Percentiles rank a stretch among this genome's conserved stretches.
phyloP scores from a whole-genome alignment of 1,284 basidiomycete species.

The Sporisorium iseilematis-ciliati region DNA sequence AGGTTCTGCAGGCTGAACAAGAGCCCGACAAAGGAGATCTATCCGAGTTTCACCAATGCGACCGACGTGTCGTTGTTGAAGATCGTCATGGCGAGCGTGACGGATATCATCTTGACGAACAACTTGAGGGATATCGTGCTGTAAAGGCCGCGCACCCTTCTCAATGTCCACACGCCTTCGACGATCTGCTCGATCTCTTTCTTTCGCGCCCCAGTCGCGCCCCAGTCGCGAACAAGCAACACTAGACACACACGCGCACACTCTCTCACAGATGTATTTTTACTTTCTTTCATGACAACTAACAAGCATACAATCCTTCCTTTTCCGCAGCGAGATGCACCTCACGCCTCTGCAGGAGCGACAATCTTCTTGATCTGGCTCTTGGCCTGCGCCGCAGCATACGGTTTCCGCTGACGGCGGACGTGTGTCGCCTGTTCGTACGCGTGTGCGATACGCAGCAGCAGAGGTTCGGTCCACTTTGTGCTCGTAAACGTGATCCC shows the following conservation, averaged over 20 bases:
- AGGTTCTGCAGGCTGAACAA: constrained; percentile 85
- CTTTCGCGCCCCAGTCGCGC: neutral
- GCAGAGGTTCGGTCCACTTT: constrained; percentile 76
- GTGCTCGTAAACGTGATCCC: constrained; percentile 77
- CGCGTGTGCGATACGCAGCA: constrained; percentile 76
- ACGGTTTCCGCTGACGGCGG: constrained; percentile 74
- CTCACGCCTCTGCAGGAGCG: neutral
- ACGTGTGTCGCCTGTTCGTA: constrained; percentile 78
- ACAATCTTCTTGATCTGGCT: constrained; percentile 76
- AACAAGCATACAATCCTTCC: no score
- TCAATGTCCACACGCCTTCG: neutral
- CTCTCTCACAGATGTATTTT: neutral
- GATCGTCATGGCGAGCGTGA: constrained; percentile 81
- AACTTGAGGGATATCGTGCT: constrained; percentile 49
- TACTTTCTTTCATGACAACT: no score
- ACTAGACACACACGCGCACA: neutral
- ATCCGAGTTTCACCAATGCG: constrained; percentile 87
- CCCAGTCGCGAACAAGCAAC: constrained; percentile 1
- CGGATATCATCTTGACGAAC: constrained; percentile 63
- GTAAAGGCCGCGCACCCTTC: constrained; percentile 3
- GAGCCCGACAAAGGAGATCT: constrained; percentile 89
- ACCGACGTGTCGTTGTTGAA: constrained; percentile 91
- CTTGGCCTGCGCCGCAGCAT: constrained; percentile 75
- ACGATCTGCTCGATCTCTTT: neutral
- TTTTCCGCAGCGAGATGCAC: no score